Conservation (phyloP, 805 yeast species). For the Dipodascopsis tothii region DNA sequence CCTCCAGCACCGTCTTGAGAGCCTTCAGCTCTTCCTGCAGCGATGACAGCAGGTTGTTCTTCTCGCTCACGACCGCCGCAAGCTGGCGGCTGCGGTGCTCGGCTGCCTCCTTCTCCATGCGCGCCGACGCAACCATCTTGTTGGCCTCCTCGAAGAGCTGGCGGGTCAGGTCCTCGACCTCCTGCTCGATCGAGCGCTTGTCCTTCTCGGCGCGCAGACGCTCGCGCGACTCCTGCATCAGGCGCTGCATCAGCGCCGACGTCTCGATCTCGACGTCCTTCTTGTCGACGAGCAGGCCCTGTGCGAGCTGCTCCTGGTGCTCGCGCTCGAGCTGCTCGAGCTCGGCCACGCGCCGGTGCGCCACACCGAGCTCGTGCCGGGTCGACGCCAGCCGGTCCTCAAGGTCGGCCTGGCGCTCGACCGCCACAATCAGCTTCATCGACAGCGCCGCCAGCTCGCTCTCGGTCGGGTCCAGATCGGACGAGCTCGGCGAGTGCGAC, state of each 20-base stretch:
- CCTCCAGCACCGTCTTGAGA: conserved; percentile 42
- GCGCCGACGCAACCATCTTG: conserved; percentile 71
- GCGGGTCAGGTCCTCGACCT: conserved; percentile 72
- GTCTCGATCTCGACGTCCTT: conserved; percentile 27
- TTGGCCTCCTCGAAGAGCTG: conserved; percentile 79
- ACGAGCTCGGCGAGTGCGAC: neutral
- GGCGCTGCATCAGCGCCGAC: conserved; percentile 31
- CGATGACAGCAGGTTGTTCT: conserved; percentile 53
- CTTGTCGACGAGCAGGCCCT: conserved; percentile 27
- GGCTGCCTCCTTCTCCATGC: conserved; percentile 52
- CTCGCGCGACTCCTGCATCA: conserved; percentile 32
- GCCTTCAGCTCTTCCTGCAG: conserved; percentile 57
- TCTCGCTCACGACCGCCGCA: conserved; percentile 39
- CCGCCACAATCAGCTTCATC: conserved; percentile 25
- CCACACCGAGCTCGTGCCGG: conserved; percentile 12
- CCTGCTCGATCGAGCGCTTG: conserved; percentile 54
- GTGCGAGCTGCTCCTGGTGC: conserved; percentile 7
- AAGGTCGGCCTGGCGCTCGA: conserved; percentile 26
- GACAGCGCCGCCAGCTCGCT: conserved; percentile 24
- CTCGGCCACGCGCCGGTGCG: conserved; percentile 8
- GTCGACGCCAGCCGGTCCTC: conserved; percentile 24
- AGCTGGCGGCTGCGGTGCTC: conserved; percentile 38
- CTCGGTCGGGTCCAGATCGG: neutral
- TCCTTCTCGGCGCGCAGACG: conserved; percentile 47
- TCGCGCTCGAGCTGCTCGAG: conserved; percentile 13